These are phyloP conservation scores for Beta lomatogona DNA, from an alignment of 179 eudicot species.

Conservation along the genomic window DNA sequence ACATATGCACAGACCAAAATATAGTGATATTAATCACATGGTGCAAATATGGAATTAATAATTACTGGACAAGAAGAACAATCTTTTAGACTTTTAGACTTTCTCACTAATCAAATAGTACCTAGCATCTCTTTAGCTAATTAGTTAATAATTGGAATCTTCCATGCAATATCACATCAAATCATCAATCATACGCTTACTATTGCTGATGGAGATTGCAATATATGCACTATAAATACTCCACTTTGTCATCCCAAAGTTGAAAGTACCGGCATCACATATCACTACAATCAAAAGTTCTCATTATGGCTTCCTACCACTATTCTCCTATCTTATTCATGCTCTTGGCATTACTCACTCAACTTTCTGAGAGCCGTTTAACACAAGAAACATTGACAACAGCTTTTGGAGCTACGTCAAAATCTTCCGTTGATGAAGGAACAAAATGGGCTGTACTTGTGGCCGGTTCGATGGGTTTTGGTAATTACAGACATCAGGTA, in stretches of 20 bases:
- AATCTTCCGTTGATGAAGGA: constrained; percentile 26
- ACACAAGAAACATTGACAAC: background rate
- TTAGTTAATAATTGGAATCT: background rate
- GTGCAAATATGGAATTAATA: too few relatives aligned
- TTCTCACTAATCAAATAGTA: too few relatives aligned
- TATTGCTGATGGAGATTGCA: background rate
- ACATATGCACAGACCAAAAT: too few relatives aligned
- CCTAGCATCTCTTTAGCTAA: too few relatives aligned
- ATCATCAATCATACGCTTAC: too few relatives aligned
- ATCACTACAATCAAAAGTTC: background rate
- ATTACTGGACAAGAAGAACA: too few relatives aligned
- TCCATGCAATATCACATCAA: background rate
- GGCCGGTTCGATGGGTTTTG: constrained; percentile 31
- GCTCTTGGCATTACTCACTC: background rate
- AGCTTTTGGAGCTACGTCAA: constrained; percentile 11
- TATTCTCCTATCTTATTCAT: background rate
- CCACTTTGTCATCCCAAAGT: constrained; percentile 1
- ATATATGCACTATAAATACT: constrained; percentile 1
- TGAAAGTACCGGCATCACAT: background rate
- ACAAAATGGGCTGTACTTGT: constrained; percentile 38
- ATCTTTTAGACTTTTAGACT: too few relatives aligned
- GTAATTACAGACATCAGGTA: constrained; percentile 40
- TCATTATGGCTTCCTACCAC: constrained; percentile 14
- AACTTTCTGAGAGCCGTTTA: constrained; percentile 15
- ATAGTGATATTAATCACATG: too few relatives aligned